Evolutionary conservation across 306 rosid genomes (phyloP).

Genomic region (Styphnolobium japonicum): DNA sequence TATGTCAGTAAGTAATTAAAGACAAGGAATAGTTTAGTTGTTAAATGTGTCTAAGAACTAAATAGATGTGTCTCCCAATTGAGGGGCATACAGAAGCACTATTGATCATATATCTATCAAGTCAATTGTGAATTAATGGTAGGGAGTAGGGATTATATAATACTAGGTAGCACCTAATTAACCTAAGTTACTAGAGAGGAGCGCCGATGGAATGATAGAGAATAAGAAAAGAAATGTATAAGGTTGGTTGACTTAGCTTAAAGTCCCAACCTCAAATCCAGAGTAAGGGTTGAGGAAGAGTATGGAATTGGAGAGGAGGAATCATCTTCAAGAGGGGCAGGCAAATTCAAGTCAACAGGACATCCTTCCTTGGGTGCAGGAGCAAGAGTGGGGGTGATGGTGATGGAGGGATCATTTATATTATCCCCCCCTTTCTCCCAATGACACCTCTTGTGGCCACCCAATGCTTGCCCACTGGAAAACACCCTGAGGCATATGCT

Average conservation of each 20-base stretch:
- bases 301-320: not conserved
- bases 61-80: not conserved
- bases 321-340: constrained; percentile 38
- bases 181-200: not conserved
- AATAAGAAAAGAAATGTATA: not conserved
- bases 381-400: too few relatives aligned
- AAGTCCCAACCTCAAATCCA: constrained; percentile 78
- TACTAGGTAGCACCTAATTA: not conserved
- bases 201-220: too few relatives aligned
- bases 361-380: not conserved
- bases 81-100: not conserved
- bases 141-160: not conserved
- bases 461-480: constrained; percentile 63
- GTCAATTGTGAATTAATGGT: not conserved
- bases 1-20: not conserved
- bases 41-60: not conserved
- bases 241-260: not conserved
- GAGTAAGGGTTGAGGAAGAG: constrained; percentile 31
- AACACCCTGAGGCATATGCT: constrained; percentile 56
- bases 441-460: constrained; percentile 69
- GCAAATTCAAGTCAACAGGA: constrained; percentile 56
- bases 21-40: not conserved
- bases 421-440: constrained; percentile 56
- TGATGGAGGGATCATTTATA: too few relatives aligned
- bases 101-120: not conserved